These are phyloP conservation scores for Fusarium pseudoanthophilum DNA, from an alignment of 2,329 filamentous ascomycete genomes.

Conservation along the genomic window DNA sequence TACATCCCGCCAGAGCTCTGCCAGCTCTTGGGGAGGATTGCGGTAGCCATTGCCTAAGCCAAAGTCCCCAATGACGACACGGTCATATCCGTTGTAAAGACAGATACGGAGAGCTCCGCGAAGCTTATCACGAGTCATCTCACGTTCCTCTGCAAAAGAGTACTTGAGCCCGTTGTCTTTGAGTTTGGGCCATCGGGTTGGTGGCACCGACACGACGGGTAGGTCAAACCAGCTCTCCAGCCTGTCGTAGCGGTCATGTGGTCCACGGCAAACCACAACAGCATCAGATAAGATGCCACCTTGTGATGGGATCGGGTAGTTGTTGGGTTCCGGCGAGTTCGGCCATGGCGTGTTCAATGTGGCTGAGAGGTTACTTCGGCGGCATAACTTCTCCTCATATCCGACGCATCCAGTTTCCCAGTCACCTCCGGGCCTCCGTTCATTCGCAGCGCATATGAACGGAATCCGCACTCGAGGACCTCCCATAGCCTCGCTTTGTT, in stretches of 20 bases:
- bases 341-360: conserved; percentile 71
- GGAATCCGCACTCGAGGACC: conserved; percentile 60
- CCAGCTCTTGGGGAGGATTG: conserved; percentile 73
- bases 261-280: conserved; percentile 79
- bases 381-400: conserved; percentile 74
- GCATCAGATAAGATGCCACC: conserved; percentile 76
- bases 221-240: conserved; percentile 67
- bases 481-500: conserved; percentile 48
- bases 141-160: conserved; percentile 76
- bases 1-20: conserved; percentile 73
- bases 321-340: conserved; percentile 55
- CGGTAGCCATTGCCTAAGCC: conserved; percentile 71
- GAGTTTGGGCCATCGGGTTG: conserved; percentile 78
- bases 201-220: conserved; percentile 79
- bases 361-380: conserved; percentile 78
- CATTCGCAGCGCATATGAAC: conserved; percentile 79
- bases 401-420: conserved; percentile 73
- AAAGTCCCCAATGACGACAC: conserved; percentile 72
- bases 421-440: conserved; percentile 80
- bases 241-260: conserved; percentile 71
- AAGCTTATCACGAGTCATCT: conserved; percentile 79
- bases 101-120: conserved; percentile 77
- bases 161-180: conserved; percentile 74
- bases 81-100: conserved; percentile 65
- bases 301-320: conserved; percentile 78